Evolutionary conservation across 2,329 filamentous ascomycete species (phyloP).

Genomic region (Colletotrichum scovillei): DNA sequence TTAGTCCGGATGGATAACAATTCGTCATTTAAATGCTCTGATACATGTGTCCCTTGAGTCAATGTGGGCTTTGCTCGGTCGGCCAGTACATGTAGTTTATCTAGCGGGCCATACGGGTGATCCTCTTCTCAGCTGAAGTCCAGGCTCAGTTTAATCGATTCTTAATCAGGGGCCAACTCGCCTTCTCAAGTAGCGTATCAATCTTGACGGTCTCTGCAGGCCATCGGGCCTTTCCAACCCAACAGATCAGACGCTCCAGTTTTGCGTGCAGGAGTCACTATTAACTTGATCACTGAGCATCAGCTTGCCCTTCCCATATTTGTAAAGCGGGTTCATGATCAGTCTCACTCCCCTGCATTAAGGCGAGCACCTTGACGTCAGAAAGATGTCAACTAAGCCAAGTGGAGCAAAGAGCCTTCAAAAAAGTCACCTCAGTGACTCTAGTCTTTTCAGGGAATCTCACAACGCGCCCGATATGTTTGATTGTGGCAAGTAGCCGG

Average conservation of each 20-base stretch:
- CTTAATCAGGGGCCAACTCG: not conserved
- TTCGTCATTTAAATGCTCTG: not conserved
- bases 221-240: not conserved
- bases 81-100: not conserved
- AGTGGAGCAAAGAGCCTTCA: not conserved
- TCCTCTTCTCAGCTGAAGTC: not conserved
- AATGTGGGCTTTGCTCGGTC: not conserved
- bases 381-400: not conserved
- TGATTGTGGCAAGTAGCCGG: not conserved
- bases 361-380: conserved; percentile 12
- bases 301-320: too few relatives aligned
- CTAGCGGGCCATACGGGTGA: conserved; percentile 4
- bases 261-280: not conserved
- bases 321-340: not conserved
- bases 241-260: not conserved
- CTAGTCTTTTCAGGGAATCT: not conserved
- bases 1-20: conserved; percentile 8
- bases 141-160: not conserved
- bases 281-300: not conserved
- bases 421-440: not conserved
- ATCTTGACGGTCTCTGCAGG: not conserved
- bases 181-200: too few relatives aligned
- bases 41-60: not conserved
- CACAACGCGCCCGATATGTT: not conserved
- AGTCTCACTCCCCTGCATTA: not conserved